phyloP scores from a whole-genome alignment of 1,284 basidiomycete species.

The Austropuccinia psidii region DNA sequence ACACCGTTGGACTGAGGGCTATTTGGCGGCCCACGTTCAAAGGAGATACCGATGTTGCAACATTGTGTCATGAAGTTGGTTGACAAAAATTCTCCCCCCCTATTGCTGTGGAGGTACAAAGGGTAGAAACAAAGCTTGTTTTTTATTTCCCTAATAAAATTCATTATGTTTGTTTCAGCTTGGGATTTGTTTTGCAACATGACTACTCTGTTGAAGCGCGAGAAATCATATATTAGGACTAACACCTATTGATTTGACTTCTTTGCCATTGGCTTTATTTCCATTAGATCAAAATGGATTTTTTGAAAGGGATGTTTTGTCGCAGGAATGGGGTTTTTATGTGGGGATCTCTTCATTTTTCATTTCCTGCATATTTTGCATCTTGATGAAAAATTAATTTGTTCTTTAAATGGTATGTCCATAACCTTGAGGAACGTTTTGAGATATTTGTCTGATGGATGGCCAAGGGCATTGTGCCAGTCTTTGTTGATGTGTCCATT shows the following conservation, averaged over 20 bases:
- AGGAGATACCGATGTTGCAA: neutral
- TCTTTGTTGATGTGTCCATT: no score
- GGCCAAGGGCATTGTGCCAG: neutral
- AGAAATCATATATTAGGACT: slow-evolving; percentile 5
- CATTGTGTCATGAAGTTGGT: neutral
- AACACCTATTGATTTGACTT: neutral
- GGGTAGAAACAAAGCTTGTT: neutral
- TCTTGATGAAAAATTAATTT: neutral
- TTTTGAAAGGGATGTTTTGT: neutral
- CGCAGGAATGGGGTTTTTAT: no score
- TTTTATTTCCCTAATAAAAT: neutral
- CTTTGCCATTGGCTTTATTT: neutral
- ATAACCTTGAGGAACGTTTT: neutral
- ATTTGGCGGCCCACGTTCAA: slow-evolving; percentile 1
- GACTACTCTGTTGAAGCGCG: neutral
- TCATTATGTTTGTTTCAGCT: neutral
- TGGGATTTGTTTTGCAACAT: neutral
- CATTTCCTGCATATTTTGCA: neutral
- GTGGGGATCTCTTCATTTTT: neutral
- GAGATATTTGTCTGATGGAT: neutral
- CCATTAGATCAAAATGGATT: neutral
- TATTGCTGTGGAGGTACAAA: neutral
- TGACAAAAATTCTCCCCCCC: neutral
- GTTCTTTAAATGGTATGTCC: neutral
- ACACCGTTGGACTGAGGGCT: neutral